phyloP scores from a whole-genome alignment of 2,329 filamentous ascomycete species.

The Aspergillus sp. region DNA sequence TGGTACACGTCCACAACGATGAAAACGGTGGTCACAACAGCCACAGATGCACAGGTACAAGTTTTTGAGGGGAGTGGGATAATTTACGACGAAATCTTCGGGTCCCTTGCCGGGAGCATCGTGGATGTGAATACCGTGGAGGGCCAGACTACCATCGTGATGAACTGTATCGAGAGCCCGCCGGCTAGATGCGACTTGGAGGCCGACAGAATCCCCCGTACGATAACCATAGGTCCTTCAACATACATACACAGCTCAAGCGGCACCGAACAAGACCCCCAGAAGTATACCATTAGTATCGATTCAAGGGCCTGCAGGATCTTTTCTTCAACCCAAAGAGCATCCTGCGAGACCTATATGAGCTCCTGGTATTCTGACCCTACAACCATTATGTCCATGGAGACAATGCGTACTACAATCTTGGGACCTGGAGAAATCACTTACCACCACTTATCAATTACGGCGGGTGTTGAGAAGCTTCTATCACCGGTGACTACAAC shows the following conservation, averaged over 20 bases:
- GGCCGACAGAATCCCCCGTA: neutral
- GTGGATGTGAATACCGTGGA: neutral
- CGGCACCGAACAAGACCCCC: neutral
- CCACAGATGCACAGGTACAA: no score
- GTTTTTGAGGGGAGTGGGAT: no score
- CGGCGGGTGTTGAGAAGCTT: neutral
- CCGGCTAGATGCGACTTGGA: no score
- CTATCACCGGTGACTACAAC: neutral
- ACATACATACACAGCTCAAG: neutral
- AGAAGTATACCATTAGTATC: neutral
- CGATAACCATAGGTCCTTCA: neutral
- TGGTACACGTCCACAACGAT: neutral
- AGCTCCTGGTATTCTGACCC: neutral
- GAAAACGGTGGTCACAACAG: neutral
- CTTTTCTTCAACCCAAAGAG: neutral
- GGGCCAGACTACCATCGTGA: neutral
- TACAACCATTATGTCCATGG: no score
- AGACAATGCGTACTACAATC: no score
- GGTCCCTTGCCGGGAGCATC: neutral
- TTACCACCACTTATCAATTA: neutral
- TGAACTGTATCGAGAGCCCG: neutral
- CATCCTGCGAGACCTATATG: neutral
- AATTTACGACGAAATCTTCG: no score
- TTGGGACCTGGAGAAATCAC: neutral
- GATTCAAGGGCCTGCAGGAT: neutral